Evolutionary conservation across 176 grass and related monocot genomes (phyloP), one percentile per base, ranked within the genome.

Genomic region (Oryza australiensis): DNA sequence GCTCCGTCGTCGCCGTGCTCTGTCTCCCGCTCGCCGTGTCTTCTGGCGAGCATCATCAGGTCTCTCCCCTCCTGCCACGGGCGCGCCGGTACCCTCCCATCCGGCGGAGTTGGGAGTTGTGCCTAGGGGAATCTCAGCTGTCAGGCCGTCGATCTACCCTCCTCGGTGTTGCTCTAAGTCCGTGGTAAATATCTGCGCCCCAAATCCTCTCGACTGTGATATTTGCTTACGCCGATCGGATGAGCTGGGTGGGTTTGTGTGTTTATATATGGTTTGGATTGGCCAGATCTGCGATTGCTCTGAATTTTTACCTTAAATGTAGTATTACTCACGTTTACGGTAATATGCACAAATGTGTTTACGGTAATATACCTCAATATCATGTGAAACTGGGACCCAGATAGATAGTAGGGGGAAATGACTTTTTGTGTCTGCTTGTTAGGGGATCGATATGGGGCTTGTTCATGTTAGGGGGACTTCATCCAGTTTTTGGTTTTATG

Each of bases 261-360:
- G 51, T 62, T 24, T 60, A 11, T 2, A 22, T 3, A 3, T 13
- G 26, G 18, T 15, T 27, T 11, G 16, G 53, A 11, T 43, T 72
- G 24, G 7, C 48, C 33, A 53, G 79, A 72, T 82, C 79, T 72
- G 79, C 24, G 0, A 60, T 29, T 72, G 70, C 41, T 32, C 68
- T 10, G 4, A 28, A 2, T 43, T 38, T 30, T 55, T 82, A 12
- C 35, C 71, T 34, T 29, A 59, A 72, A 72, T 72, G 79, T n/a
- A 32, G 79, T 22, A 30, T 18, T 24, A 27, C 14, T 40, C 2
- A 22, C 71, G 48, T 9, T 5, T 18, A 1, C 5, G 15, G 51
- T 32, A 16, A 62, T 81, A 57, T 28, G 0, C 0, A 1, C 2
- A 12, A 1, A 12, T 38, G 5, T 57, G 22, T 11, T 60, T 24